These are phyloP conservation scores for Phycomyces blakesleeanus DNA, from an alignment of 192 early-diverging fungal species.

Conservation along the genomic window DNA sequence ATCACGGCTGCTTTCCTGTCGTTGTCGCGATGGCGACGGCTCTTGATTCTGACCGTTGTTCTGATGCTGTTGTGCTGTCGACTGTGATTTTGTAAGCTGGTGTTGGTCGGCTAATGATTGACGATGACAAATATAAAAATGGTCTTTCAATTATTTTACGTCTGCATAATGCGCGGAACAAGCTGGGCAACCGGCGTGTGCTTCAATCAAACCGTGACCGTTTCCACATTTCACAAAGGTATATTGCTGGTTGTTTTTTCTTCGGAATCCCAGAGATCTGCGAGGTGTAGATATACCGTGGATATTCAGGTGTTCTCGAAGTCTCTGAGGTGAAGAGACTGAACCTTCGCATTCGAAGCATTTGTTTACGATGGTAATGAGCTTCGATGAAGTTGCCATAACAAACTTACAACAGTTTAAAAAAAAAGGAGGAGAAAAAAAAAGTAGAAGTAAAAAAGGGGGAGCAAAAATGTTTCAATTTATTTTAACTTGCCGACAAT, in stretches of 20 bases:
- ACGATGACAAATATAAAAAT: not conserved
- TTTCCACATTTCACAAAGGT: constrained; percentile 1
- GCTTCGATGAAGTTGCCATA: not conserved
- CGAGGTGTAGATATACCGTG: not conserved
- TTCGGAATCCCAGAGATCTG: not conserved
- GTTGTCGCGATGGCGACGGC: no score
- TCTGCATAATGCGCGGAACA: not conserved
- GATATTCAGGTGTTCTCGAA: not conserved
- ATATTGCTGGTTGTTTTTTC: not conserved
- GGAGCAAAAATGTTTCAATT: constrained; percentile 5
- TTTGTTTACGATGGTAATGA: no score
- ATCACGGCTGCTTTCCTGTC: no score
- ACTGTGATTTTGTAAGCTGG: constrained; percentile 7
- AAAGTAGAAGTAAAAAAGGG: no score
- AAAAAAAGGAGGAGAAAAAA: not conserved
- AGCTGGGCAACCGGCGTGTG: not conserved
- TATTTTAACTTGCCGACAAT: constrained; percentile 8
- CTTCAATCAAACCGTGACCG: not conserved
- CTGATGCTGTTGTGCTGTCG: constrained; percentile 1
- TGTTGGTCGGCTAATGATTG: constrained; percentile 5
- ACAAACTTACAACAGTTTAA: constrained; percentile 5
- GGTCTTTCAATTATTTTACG: not conserved
- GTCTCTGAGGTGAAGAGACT: not conserved
- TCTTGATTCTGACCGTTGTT: not conserved
- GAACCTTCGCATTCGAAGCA: no score